A percentile compares a stretch with the other conserved stretches of the same genome.
Evolutionary conservation across 2,329 filamentous ascomycete species (phyloP).

Genomic region (Phyllosticta ampelicida): DNA sequence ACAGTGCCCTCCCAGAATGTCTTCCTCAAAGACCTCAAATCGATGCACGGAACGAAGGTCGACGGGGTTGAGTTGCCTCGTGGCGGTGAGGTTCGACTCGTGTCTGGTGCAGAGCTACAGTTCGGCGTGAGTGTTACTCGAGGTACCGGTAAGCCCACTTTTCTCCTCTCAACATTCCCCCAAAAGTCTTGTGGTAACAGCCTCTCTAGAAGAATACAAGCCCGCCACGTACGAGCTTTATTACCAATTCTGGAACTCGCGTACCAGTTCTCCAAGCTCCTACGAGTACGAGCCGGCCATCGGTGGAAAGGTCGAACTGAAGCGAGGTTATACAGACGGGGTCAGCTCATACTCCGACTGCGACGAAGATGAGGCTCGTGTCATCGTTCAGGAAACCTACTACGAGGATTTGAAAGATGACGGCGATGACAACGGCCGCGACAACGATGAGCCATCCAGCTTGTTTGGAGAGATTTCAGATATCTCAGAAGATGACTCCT

Average conservation of each 20-base stretch:
- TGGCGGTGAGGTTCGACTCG: slow-evolving; percentile 17
- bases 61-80: slow-evolving; percentile 31
- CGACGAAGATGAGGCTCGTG: background rate
- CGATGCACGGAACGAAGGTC: slow-evolving; percentile 52
- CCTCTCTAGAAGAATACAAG: background rate
- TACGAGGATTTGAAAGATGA: background rate
- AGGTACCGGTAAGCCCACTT: slow-evolving; percentile 5
- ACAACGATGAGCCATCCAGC: background rate
- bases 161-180: background rate
- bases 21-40: slow-evolving; percentile 44
- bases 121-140: slow-evolving; percentile 26
- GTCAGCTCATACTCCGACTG: background rate
- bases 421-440: background rate
- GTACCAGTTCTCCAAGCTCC: background rate
- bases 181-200: background rate
- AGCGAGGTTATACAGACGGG: background rate
- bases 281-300: background rate
- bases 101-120: slow-evolving; percentile 24
- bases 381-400: background rate
- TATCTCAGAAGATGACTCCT: background rate
- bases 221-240: background rate
- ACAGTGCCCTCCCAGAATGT: slow-evolving; percentile 19
- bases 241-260: background rate
- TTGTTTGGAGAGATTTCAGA: background rate
- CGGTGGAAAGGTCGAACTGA: background rate